These are phyloP conservation scores for Terana coerulea DNA, from an alignment of 768 basidiomycete species.

Conservation along the genomic window DNA sequence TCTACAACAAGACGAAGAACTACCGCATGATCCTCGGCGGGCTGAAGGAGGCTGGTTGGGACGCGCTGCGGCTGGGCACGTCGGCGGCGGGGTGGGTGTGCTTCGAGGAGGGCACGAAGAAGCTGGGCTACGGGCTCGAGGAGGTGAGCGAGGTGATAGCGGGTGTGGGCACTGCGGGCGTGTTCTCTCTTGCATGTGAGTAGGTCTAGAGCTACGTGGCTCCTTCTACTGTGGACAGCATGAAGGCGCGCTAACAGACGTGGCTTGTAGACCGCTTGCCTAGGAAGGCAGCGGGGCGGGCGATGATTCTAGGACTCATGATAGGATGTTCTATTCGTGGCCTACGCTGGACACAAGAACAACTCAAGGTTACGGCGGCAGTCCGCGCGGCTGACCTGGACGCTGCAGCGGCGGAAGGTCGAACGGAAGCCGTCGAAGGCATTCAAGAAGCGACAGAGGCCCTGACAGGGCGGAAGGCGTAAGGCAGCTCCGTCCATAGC, in stretches of 20 bases:
- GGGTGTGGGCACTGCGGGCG: slow-evolving; percentile 56
- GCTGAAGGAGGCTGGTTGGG: slow-evolving; percentile 58
- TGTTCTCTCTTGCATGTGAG: slow-evolving; percentile 56
- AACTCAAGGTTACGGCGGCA: slow-evolving; percentile 23
- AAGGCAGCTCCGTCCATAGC: background rate
- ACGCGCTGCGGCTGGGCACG: slow-evolving; percentile 49
- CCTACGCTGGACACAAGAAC: slow-evolving; percentile 27
- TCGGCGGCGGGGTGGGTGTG: slow-evolving; percentile 47
- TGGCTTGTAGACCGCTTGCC: slow-evolving; percentile 50
- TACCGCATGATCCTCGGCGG: slow-evolving; percentile 77
- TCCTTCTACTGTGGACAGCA: background rate
- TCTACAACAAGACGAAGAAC: slow-evolving; percentile 96
- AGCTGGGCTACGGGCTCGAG: slow-evolving; percentile 31
- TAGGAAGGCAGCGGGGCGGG: slow-evolving; percentile 44
- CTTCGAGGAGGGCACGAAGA: slow-evolving; percentile 41
- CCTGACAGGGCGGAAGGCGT: background rate
- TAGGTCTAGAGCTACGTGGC: too few relatives aligned
- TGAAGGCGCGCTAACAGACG: background rate
- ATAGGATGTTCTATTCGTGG: slow-evolving; percentile 52
- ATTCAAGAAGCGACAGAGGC: background rate
- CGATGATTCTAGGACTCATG: slow-evolving; percentile 50
- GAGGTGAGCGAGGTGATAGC: slow-evolving; percentile 57
- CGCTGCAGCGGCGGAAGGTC: slow-evolving; percentile 19
- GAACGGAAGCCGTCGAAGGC: slow-evolving; percentile 7
- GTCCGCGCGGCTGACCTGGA: slow-evolving; percentile 21